These are phyloP conservation scores for Albugo candida DNA, from an alignment of 352 stramenopile species.

Conservation along the genomic window DNA sequence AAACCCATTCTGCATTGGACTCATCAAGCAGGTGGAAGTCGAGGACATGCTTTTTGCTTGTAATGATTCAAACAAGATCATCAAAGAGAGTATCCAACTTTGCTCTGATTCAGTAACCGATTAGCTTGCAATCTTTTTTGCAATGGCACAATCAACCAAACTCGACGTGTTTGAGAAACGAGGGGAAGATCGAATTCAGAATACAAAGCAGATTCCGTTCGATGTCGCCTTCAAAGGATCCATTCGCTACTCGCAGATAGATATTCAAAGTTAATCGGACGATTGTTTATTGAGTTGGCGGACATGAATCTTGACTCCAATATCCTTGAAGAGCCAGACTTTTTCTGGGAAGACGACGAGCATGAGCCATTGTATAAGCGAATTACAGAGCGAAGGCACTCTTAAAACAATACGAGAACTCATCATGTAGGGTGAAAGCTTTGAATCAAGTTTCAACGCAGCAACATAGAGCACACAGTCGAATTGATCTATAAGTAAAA, in stretches of 20 bases:
- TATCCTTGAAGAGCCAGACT: conserved; percentile 62
- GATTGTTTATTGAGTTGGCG: conserved; percentile 73
- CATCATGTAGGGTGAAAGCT: conserved; percentile 55
- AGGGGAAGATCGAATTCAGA: conserved; percentile 64
- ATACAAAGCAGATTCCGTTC: conserved; percentile 71
- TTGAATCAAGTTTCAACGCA: conserved; percentile 79
- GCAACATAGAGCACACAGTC: conserved; percentile 71
- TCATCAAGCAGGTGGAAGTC: conserved; percentile 25
- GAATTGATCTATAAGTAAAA: conserved; percentile 82
- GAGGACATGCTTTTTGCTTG: conserved; percentile 53
- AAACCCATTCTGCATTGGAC: conserved; percentile 19
- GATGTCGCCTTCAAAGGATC: conserved; percentile 68
- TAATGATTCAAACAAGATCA: conserved; percentile 21
- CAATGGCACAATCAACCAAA: conserved; percentile 82
- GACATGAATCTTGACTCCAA: conserved; percentile 88
- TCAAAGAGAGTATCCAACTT: conserved; percentile 68
- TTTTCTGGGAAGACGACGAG: conserved; percentile 44
- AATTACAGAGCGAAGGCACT: conserved; percentile 5
- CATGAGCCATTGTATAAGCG: conserved; percentile 83
- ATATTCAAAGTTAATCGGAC: conserved; percentile 81
- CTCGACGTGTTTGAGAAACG: conserved; percentile 83
- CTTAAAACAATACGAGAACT: conserved; percentile 1
- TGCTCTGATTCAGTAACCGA: conserved; percentile 47
- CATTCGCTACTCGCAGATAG: conserved; percentile 72
- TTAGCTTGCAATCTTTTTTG: conserved; percentile 82